phyloP scores from a whole-genome alignment of 2,329 filamentous ascomycete species.

The Phaeosphaeria sp. region DNA sequence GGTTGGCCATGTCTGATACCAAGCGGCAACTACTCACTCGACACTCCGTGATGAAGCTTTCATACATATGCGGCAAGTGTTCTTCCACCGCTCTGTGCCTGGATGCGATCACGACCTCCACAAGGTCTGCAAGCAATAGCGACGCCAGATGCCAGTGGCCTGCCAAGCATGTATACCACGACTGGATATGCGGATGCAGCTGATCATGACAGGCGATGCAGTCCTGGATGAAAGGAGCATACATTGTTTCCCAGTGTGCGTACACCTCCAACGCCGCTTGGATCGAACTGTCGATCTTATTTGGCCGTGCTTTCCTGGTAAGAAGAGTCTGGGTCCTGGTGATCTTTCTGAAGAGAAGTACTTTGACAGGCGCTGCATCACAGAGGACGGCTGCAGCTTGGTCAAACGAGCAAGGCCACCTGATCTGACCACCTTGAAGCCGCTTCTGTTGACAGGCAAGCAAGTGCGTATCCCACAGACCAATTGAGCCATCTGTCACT shows the following conservation, averaged over 20 bases:
- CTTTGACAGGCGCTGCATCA: conserved; percentile 64
- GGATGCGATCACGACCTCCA: conserved; percentile 59
- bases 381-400: conserved; percentile 58
- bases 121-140: conserved; percentile 62
- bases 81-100: conserved; percentile 29
- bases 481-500: neutral
- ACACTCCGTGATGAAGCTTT: conserved; percentile 50
- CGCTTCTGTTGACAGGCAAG: conserved; percentile 40
- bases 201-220: conserved; percentile 58
- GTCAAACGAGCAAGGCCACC: conserved; percentile 65
- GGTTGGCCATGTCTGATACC: conserved; percentile 58
- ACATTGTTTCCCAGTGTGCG: conserved; percentile 62
- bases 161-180: conserved; percentile 66
- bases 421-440: conserved; percentile 29
- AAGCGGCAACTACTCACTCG: conserved; percentile 54
- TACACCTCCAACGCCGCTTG: conserved; percentile 58
- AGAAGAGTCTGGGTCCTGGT: conserved; percentile 63
- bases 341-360: conserved; percentile 64
- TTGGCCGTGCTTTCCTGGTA: conserved; percentile 46
- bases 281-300: conserved; percentile 58
- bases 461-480: conserved; percentile 51
- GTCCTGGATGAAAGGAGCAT: conserved; percentile 61
- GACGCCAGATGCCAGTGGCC: conserved; percentile 66
- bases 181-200: conserved; percentile 62
- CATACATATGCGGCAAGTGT: conserved; percentile 32